phyloP scores from a whole-genome alignment of 1,284 basidiomycete species.

The Leccinum fallax region DNA sequence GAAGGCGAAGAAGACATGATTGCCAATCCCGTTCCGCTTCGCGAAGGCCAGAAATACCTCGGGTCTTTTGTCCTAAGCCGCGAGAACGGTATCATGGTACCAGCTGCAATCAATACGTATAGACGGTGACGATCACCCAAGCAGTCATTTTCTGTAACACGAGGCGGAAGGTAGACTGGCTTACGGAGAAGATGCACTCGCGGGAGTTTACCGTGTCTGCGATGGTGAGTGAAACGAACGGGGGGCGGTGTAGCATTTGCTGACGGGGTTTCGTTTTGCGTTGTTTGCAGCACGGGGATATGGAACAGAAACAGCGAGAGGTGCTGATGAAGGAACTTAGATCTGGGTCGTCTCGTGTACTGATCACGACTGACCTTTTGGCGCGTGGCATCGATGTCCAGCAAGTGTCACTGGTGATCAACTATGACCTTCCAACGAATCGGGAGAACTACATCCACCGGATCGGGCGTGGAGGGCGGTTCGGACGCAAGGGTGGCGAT shows the following conservation, averaged over 20 bases:
- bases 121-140: constrained; percentile 98
- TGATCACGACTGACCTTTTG: constrained; percentile 98
- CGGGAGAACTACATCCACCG: constrained; percentile 99
- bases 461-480: constrained; percentile 93
- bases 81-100: constrained; percentile 54
- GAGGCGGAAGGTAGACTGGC: constrained; percentile 97
- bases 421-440: constrained; percentile 95
- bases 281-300: constrained; percentile 83
- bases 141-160: constrained; percentile 99
- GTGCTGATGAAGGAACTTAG: constrained; percentile 99
- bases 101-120: constrained; percentile 68
- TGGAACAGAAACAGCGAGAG: constrained; percentile 98
- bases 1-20: constrained; percentile 45
- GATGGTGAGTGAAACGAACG: constrained; percentile 43
- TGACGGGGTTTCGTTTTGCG: constrained; percentile 13
- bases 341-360: constrained; percentile 89
- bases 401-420: constrained; percentile 97
- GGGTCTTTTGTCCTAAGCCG: constrained; percentile 52
- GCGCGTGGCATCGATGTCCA: constrained; percentile 98
- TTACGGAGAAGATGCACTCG: constrained; percentile 94
- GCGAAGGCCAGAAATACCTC: constrained; percentile 42
- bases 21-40: constrained; percentile 43
- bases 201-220: constrained; percentile 90
- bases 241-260: constrained; percentile 13
- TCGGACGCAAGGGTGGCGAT: constrained; percentile 92